These are phyloP conservation scores for Copromyces sp. DNA, from an alignment of 495 filamentous ascomycete species.

Conservation along the genomic window DNA sequence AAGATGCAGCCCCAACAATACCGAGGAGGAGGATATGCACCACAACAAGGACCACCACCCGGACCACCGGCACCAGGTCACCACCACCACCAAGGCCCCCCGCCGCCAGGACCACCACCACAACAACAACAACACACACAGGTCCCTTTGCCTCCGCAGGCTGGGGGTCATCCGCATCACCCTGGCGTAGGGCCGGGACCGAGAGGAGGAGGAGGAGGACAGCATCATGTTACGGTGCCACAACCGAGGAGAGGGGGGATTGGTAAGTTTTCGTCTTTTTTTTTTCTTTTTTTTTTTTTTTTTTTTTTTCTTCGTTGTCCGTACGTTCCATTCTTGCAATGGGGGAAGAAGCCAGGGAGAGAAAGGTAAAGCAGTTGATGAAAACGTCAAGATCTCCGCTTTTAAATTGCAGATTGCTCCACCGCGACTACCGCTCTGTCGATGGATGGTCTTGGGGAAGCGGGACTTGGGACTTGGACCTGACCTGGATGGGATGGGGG, in stretches of 20 bases:
- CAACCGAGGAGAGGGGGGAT: slow-evolving; percentile 37
- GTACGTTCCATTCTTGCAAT: too few relatives aligned
- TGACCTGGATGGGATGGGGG: background rate
- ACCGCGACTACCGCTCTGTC: background rate
- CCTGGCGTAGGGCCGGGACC: background rate
- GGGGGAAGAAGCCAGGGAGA: background rate
- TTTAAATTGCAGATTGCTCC: slow-evolving; percentile 6
- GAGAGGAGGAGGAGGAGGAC: slow-evolving; percentile 2
- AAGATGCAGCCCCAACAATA: slow-evolving; percentile 40
- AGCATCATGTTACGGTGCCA: slow-evolving; percentile 18
- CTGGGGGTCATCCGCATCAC: slow-evolving; percentile 15
- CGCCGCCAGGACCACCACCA: background rate
- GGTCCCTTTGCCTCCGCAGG: slow-evolving; percentile 16
- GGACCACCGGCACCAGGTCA: background rate
- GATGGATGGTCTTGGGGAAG: background rate
- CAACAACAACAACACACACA: slow-evolving; percentile 16
- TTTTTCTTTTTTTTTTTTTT: background rate
- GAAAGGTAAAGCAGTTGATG: background rate
- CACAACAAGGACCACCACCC: background rate
- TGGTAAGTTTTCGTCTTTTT: slow-evolving; percentile 28
- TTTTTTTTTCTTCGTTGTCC: slow-evolving; percentile 1
- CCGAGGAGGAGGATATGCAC: slow-evolving; percentile 31
- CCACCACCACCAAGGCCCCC: background rate
- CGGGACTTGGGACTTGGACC: background rate
- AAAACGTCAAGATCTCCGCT: slow-evolving; percentile 10